Evolutionary conservation across 1,284 basidiomycete genomes (phyloP).

Genomic region (Apiotrichum gracile): DNA sequence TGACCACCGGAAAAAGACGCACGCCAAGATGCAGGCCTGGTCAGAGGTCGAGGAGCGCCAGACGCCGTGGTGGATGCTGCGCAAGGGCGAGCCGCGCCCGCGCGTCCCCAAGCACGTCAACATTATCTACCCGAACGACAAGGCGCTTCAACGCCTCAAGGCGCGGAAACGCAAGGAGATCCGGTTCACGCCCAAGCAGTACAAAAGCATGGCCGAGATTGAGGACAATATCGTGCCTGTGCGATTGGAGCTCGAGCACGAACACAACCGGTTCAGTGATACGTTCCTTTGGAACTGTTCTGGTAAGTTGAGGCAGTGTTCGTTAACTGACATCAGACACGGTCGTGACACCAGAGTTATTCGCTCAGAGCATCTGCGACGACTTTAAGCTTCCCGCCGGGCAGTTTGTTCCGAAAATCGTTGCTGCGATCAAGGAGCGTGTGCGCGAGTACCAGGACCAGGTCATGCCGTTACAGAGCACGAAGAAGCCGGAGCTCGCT

Average conservation of each 20-base stretch:
- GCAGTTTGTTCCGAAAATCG: slow-evolving; percentile 67
- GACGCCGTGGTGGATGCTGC: slow-evolving; percentile 40
- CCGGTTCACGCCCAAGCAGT: slow-evolving; percentile 49
- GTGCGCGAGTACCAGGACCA: slow-evolving; percentile 54
- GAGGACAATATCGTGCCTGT: slow-evolving; percentile 71
- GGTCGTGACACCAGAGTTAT: slow-evolving; percentile 78
- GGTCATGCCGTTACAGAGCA: slow-evolving; percentile 27
- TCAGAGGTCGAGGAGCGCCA: slow-evolving; percentile 51
- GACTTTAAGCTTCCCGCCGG: slow-evolving; percentile 71
- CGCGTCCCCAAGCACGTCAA: slow-evolving; percentile 54
- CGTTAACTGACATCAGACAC: slow-evolving; percentile 57
- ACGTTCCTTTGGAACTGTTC: slow-evolving; percentile 96
- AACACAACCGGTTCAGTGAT: slow-evolving; percentile 84
- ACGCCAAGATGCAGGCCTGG: slow-evolving; percentile 36
- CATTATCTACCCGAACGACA: slow-evolving; percentile 58
- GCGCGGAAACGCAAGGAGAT: slow-evolving; percentile 54
- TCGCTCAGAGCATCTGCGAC: slow-evolving; percentile 84
- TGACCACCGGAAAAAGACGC: slow-evolving; percentile 33
- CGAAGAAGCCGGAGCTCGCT: not conserved
- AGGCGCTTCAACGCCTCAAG: slow-evolving; percentile 45
- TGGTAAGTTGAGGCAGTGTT: slow-evolving; percentile 50
- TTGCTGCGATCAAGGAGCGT: slow-evolving; percentile 82
- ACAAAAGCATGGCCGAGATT: slow-evolving; percentile 44
- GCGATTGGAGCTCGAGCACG: slow-evolving; percentile 87
- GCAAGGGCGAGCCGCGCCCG: slow-evolving; percentile 25